phyloP scores from a whole-genome alignment of 768 basidiomycete species.

The Leccinum incarnatum region DNA sequence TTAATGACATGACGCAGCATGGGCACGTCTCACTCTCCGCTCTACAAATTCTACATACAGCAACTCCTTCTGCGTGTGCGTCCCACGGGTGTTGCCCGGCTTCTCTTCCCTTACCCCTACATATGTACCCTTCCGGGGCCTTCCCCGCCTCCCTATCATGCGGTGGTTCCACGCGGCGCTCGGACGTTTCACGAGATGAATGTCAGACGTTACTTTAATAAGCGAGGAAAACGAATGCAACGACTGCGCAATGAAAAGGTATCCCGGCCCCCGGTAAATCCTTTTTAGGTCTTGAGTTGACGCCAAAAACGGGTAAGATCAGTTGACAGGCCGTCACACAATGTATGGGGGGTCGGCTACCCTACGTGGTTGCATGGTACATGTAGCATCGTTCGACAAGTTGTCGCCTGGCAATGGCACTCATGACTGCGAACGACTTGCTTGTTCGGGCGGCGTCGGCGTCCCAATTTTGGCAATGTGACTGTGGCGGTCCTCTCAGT shows the following conservation, averaged over 20 bases:
- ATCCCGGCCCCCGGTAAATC: slow-evolving; percentile 15
- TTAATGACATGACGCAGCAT: background rate
- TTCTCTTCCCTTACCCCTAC: background rate
- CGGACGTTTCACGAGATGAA: slow-evolving; percentile 23
- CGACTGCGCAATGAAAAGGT: background rate
- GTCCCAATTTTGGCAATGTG: background rate
- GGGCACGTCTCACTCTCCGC: background rate
- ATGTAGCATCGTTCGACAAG: no score
- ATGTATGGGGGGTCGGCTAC: background rate
- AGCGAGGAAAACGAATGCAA: background rate
- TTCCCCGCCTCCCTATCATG: background rate
- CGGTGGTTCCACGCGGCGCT: slow-evolving; percentile 16
- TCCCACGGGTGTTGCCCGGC: background rate
- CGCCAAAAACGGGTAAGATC: background rate
- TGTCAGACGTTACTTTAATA: background rate
- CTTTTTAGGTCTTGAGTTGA: slow-evolving; percentile 3
- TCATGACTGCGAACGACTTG: slow-evolving; percentile 7
- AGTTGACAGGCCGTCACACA: background rate
- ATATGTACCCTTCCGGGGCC: background rate
- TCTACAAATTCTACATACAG: background rate
- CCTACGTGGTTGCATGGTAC: background rate
- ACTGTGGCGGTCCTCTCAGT: background rate
- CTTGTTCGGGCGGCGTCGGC: slow-evolving; percentile 2
- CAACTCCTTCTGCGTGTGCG: background rate
- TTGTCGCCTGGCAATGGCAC: background rate